Evolutionary conservation across 1,139 yeast species (phyloP), one percentile per base, ranked within the genome.

Genomic region (Waltiozyma sp.): DNA sequence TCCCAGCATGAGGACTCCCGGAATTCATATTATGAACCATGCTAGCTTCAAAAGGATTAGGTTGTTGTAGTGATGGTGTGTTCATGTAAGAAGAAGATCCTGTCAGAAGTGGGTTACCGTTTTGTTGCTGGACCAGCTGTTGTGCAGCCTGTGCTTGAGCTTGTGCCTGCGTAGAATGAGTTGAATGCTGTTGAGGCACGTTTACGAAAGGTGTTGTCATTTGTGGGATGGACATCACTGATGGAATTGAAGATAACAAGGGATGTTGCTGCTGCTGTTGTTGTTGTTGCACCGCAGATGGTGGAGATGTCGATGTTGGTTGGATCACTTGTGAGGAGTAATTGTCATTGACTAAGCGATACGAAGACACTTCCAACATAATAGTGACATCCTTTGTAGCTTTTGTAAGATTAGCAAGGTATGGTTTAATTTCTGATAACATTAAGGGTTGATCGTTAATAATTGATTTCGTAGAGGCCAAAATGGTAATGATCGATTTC

Each of bases 351-450:
- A 63, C 43, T 55, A 65, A 38, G 44, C 72, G 70, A 58, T 75
- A 73, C 7, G 78, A 66, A 43, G 80, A 73, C 40, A 70, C 67
- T 56, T 88, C 96, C 40, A 88, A 64, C 52, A 85, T 69, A 14
- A 85, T 78, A 0, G 96, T 88, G 13, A 89, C 85, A 54, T 89
- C 97, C 56, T 89, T 89, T 2, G 96, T 86, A 4, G 89, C 83
- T 49, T 87, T 80, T 0, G 96, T 88, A 45, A 89, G 66, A 31
- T 79, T 75, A 0, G 95, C 86, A 65, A 89, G 73, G 8, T 85
- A 80, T 6, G 86, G 77, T 47, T 96, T 69, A 3, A 85, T 84
- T 45, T 85, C 95, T 52, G 84, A 81, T 9, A 35, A 14, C 41
- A 89, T 68, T 14, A 80, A 73, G 0, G 95, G 91, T 46, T 87